Conservation (phyloP, 768 basidiomycete species). For the Cyclocybe cylindracea region DNA sequence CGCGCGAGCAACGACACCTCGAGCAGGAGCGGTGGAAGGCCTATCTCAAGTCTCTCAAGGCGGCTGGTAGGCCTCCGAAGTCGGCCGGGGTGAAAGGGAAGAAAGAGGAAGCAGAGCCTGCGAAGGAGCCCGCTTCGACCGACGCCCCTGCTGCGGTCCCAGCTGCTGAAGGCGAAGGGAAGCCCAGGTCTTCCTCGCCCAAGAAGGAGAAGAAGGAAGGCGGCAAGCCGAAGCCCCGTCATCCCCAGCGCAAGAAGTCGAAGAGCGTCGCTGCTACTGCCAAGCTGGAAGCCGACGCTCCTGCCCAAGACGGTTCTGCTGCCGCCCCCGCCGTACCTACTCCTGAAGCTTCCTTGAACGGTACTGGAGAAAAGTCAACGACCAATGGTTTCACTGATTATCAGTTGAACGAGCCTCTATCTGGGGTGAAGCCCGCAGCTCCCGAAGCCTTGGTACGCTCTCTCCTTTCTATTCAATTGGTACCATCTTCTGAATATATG, state of each 20-base stretch:
- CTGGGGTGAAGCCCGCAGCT: slow-evolving; percentile 8
- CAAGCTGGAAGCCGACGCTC: neutral
- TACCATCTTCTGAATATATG: neutral
- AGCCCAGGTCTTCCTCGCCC: neutral
- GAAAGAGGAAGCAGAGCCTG: neutral
- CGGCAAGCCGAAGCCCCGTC: neutral
- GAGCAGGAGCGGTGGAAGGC: slow-evolving; percentile 22
- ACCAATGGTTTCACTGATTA: slow-evolving; percentile 15
- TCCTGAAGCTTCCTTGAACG: neutral
- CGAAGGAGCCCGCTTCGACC: neutral
- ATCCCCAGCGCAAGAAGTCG: neutral
- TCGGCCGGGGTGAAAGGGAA: slow-evolving; percentile 10
- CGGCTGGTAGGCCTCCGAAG: slow-evolving; percentile 10
- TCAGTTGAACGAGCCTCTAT: slow-evolving; percentile 10
- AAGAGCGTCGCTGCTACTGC: neutral
- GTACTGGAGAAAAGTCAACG: neutral
- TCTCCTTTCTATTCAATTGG: neutral
- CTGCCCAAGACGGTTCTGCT: neutral
- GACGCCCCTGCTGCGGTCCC: too few species aligned
- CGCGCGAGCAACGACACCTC: slow-evolving; percentile 15
- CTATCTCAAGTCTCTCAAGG: slow-evolving; percentile 16
- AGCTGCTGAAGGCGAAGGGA: neutral
- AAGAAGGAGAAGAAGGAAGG: neutral
- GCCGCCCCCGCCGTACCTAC: neutral
- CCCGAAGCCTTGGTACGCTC: neutral